Conservation (phyloP, 441 rosid genomes). For the Arabidopsis hybrid region DNA sequence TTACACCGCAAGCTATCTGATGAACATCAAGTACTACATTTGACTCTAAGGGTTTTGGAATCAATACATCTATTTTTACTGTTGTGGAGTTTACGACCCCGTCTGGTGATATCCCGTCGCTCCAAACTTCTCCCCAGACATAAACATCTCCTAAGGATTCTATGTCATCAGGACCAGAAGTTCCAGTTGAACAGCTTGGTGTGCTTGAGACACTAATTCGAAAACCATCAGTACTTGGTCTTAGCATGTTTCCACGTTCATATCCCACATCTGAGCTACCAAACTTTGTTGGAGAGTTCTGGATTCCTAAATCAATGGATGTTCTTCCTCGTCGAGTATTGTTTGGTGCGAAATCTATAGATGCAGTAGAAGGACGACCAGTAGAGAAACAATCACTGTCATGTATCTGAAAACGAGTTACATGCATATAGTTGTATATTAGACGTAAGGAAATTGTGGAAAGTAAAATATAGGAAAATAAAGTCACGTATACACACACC, state of each 20-base stretch:
- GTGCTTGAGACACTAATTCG: conserved; percentile 94
- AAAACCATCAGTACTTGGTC: conserved; percentile 85
- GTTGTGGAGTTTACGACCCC: conserved; percentile 51
- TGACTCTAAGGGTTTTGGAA: conserved; percentile 84
- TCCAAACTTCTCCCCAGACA: conserved; percentile 95
- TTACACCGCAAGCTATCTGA: conserved; percentile 82
- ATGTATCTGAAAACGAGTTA: conserved; percentile 54
- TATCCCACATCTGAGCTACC: conserved; percentile 72
- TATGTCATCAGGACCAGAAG: conserved; percentile 95
- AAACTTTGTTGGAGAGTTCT: conserved; percentile 47
- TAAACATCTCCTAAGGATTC: conserved; percentile 94
- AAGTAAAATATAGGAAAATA: not conserved
- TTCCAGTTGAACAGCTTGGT: conserved; percentile 89
- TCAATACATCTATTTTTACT: conserved; percentile 60
- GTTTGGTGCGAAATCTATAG: conserved; percentile 53
- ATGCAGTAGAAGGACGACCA: conserved; percentile 57
- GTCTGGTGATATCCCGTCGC: conserved; percentile 65
- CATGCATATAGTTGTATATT: not conserved
- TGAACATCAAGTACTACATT: conserved; percentile 95
- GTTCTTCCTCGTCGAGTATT: conserved; percentile 58
- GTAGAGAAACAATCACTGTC: conserved; percentile 54
- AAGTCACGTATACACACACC: conserved; percentile 43
- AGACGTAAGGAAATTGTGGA: not conserved
- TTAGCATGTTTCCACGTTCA: conserved; percentile 87
- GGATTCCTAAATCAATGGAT: conserved; percentile 59